Evolutionary conservation across 306 rosid species (phyloP).

Genomic region (Sicyos edulis): DNA sequence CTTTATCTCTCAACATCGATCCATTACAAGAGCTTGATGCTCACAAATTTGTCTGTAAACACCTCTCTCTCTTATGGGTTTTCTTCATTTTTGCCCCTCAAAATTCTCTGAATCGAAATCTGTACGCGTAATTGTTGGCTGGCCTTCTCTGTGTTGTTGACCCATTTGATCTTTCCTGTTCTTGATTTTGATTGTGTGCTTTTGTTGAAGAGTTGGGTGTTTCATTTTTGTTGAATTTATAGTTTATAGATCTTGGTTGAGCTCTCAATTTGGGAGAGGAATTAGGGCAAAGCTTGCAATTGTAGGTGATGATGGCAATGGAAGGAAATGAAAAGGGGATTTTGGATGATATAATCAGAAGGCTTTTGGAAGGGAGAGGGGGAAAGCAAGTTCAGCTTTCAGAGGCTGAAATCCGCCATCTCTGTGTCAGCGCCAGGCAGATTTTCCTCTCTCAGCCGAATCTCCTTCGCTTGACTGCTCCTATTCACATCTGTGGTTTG

Average conservation of each 20-base stretch:
- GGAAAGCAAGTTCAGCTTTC: slow-evolving; percentile 92
- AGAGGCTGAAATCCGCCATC: slow-evolving; percentile 96
- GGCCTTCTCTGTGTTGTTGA: slow-evolving; percentile 25
- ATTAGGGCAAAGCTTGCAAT: neutral
- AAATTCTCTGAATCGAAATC: neutral
- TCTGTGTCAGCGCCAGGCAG: slow-evolving; percentile 88
- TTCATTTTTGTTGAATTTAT: slow-evolving; percentile 10
- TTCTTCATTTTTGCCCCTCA: neutral
- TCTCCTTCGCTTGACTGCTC: slow-evolving; percentile 67
- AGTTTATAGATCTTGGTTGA: neutral
- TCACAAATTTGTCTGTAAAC: slow-evolving; percentile 3
- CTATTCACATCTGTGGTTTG: slow-evolving; percentile 75
- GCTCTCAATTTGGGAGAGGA: neutral
- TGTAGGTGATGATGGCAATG: slow-evolving; percentile 60
- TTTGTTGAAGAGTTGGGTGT: slow-evolving; percentile 16
- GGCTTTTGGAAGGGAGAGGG: slow-evolving; percentile 76
- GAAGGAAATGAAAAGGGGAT: slow-evolving; percentile 72
- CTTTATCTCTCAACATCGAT: neutral
- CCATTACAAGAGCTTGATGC: neutral
- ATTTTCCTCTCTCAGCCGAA: slow-evolving; percentile 84
- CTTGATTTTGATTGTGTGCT: slow-evolving; percentile 5
- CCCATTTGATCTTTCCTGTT: neutral
- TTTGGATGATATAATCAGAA: slow-evolving; percentile 70
- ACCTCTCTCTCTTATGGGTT: neutral
- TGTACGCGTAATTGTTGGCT: neutral